Conservation (phyloP, 192 early-diverging fungal genomes). For the Physocladia obscura region DNA sequence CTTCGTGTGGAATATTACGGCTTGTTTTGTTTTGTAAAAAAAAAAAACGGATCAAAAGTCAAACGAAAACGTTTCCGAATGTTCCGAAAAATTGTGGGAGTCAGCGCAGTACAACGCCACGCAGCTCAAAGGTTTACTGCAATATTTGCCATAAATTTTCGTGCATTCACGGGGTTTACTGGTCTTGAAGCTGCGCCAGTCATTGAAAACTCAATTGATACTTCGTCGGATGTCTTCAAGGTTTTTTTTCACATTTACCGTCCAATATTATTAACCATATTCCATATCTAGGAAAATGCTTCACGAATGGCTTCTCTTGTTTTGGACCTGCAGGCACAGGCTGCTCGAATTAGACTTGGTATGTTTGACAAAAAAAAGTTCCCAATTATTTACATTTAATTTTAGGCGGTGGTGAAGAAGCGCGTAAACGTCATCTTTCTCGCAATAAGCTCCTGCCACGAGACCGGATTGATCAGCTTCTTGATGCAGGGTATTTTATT, state of each 20-base stretch:
- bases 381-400: neutral
- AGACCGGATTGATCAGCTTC: slow-evolving; percentile 77
- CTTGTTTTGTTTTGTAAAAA: too few relatives aligned
- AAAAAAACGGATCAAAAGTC: too few relatives aligned
- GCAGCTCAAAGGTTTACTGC: too few relatives aligned
- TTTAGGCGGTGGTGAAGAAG: slow-evolving; percentile 79
- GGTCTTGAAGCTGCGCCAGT: slow-evolving; percentile 44
- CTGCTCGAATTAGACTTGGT: slow-evolving; percentile 77
- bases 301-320: slow-evolving; percentile 66
- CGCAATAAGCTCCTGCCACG: slow-evolving; percentile 89
- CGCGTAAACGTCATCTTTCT: slow-evolving; percentile 78
- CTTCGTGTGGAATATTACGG: too few relatives aligned
- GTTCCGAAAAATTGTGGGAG: too few relatives aligned
- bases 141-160: neutral
- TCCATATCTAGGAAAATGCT: slow-evolving; percentile 66
- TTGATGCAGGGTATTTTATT: slow-evolving; percentile 74
- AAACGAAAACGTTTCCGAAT: too few relatives aligned
- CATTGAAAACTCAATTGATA: slow-evolving; percentile 71
- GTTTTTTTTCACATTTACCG: slow-evolving; percentile 35
- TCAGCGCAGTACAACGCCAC: too few relatives aligned
- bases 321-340: slow-evolving; percentile 60
- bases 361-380: slow-evolving; percentile 13
- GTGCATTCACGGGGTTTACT: neutral
- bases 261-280: neutral
- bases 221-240: slow-evolving; percentile 69